Evolutionary conservation across 2,329 filamentous ascomycete genomes (phyloP), one percentile per base, ranked within the genome.

Genomic region (Berkeleyomyces rouxiae): DNA sequence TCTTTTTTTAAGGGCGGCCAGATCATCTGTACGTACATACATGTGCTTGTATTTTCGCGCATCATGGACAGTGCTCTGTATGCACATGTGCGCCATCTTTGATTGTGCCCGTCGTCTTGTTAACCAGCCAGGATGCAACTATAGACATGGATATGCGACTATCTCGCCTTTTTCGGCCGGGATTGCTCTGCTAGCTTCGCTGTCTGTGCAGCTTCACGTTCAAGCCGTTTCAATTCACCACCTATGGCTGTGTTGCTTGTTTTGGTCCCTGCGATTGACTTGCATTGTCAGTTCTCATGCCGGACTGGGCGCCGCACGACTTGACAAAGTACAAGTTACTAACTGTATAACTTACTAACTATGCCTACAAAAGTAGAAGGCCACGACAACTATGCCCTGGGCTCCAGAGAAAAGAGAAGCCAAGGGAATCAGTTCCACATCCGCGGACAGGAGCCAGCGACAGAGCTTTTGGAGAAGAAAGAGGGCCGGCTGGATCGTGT

Each of bases 241-340:
- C 51, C 47, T 36, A 55, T 55, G 51, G 51, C 51, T 59, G 40
- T 59, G 40, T 46, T 31, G 23, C 40, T 23, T 59, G 57, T 46
- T 59, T 46, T 58, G 37, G 55, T 9, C 55, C 39, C 40, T 58
- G 55, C 40, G 39, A 55, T 39, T 55, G 51, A 55, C 51, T 55
- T 55, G 51, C 51, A 39, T 55, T 55, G 51, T 55, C 51, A 55
- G 51, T 55, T 55, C 51, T 55, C 51, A 55, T 55, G 51, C 51
- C 51, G 37, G 37, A 31, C 51, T 55, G 33, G 51, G 37, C 51
- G 51, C 11, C 51, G 7, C 6, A 31, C 11, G 51, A 37, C 51
- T 37, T 11, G 51, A 39, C 51, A 31, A 55, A 13, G 36, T 7
- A 47, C 23, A 53, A 33, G 33, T 11, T 23, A 53, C 49, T 6